These are phyloP conservation scores for Tolypocladium pustulatum DNA, from an alignment of 2,329 filamentous ascomycete species.

Conservation along the genomic window DNA sequence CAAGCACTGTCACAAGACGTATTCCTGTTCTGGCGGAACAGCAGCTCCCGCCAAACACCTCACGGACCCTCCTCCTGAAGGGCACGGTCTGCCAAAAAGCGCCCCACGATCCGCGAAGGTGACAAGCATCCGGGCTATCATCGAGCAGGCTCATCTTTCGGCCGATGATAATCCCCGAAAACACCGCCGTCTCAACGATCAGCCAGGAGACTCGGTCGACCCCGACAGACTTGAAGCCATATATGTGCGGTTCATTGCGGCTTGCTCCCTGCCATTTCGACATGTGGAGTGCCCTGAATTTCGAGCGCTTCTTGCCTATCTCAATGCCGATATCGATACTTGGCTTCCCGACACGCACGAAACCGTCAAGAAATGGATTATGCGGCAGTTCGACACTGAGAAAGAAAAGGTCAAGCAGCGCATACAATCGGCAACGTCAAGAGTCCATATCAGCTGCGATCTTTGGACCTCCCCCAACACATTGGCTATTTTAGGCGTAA, in stretches of 20 bases:
- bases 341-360: not conserved
- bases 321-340: not conserved
- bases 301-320: not conserved
- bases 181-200: conserved; percentile 4
- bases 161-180: conserved; percentile 6
- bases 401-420: conserved; percentile 1
- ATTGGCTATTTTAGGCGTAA: no score
- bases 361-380: not conserved
- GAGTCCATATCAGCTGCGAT: no score
- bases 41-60: conserved; percentile 6
- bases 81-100: conserved; percentile 3
- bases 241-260: not conserved
- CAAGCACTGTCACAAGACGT: conserved; percentile 5
- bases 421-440: not conserved
- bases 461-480: no score
- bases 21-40: conserved; percentile 4
- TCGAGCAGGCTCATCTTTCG: conserved; percentile 3
- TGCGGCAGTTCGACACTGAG: not conserved
- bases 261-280: not conserved
- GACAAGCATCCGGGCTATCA: conserved; percentile 2
- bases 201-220: conserved; percentile 3
- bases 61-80: conserved; percentile 4
- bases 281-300: not conserved
- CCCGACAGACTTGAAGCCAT: not conserved
- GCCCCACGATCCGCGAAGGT: conserved; percentile 3